phyloP scores from a whole-genome alignment of 352 stramenopile species.

The Globisporangium paddicum region DNA sequence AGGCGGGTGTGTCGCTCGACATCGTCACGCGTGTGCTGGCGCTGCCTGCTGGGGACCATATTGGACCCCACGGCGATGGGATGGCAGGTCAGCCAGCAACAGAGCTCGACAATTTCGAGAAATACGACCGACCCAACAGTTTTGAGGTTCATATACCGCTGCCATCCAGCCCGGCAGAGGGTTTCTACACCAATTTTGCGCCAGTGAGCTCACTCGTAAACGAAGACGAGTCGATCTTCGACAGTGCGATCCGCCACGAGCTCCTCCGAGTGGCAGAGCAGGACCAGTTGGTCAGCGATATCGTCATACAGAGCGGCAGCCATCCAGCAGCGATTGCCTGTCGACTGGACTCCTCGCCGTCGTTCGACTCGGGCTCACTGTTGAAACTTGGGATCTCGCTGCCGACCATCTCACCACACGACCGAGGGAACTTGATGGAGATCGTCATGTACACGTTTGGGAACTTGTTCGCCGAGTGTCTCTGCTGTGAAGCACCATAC shows the following conservation, averaged over 20 bases:
- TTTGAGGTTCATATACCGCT: not conserved
- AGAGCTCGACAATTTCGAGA: no score
- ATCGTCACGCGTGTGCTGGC: constrained; percentile 23
- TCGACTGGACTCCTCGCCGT: not conserved
- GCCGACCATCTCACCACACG: constrained; percentile 8
- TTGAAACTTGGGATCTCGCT: not conserved
- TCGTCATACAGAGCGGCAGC: not conserved
- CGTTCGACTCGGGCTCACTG: not conserved
- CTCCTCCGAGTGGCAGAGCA: not conserved
- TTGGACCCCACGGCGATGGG: not conserved
- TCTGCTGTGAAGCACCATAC: constrained; percentile 20
- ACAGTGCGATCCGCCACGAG: constrained; percentile 1
- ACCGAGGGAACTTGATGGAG: constrained; percentile 14
- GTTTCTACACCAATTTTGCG: not conserved
- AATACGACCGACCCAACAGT: not conserved
- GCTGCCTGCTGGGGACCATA: constrained; percentile 2
- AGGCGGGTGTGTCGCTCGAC: constrained; percentile 30
- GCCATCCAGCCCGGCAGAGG: not conserved
- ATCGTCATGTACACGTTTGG: constrained; percentile 50
- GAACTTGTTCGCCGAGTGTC: constrained; percentile 41
- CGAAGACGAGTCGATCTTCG: constrained; percentile 1
- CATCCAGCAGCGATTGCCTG: not conserved
- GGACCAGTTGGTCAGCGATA: not conserved
- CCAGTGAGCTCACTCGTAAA: not conserved
- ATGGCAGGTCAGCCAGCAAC: not conserved